Percentiles rank a stretch among this genome's conserved stretches.
Evolutionary conservation across 1,284 basidiomycete species (phyloP).

Genomic region (Cryptococcus wingfieldii): DNA sequence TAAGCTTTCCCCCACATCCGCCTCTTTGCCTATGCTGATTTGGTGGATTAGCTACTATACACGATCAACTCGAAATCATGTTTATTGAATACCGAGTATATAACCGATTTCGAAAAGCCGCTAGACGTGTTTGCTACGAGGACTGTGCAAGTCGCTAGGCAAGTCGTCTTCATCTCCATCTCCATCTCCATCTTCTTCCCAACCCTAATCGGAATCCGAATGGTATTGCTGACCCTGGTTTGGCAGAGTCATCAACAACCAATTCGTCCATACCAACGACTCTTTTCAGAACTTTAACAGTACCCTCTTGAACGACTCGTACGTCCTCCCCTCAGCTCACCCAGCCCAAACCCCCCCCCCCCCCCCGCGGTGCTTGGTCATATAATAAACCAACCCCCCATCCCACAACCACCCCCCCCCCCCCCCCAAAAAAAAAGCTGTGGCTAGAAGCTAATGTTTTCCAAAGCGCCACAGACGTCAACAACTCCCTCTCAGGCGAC

Average conservation of each 20-base stretch:
- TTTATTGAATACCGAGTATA: constrained; percentile 67
- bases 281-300: constrained; percentile 57
- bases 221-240: background rate
- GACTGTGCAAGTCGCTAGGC: constrained; percentile 30
- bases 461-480: constrained; percentile 49
- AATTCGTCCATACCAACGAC: constrained; percentile 58
- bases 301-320: constrained; percentile 37
- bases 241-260: constrained; percentile 59
- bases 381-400: no score
- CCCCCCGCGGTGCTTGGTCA: no score
- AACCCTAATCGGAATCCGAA: background rate
- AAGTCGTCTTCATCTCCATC: constrained; percentile 3
- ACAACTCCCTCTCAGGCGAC: constrained; percentile 52
- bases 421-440: constrained; percentile 49
- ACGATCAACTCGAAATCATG: constrained; percentile 67
- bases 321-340: constrained; percentile 8
- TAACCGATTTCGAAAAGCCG: constrained; percentile 63
- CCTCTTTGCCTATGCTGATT: background rate
- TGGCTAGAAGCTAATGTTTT: constrained; percentile 5
- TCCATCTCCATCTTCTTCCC: no score
- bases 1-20: constrained; percentile 47
- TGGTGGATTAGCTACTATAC: constrained; percentile 62
- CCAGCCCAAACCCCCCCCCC: no score
- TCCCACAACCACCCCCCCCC: no score
- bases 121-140: constrained; percentile 67